These are phyloP conservation scores for Lentinus tigrinus DNA, from an alignment of 768 basidiomycete genomes.

Conservation along the genomic window DNA sequence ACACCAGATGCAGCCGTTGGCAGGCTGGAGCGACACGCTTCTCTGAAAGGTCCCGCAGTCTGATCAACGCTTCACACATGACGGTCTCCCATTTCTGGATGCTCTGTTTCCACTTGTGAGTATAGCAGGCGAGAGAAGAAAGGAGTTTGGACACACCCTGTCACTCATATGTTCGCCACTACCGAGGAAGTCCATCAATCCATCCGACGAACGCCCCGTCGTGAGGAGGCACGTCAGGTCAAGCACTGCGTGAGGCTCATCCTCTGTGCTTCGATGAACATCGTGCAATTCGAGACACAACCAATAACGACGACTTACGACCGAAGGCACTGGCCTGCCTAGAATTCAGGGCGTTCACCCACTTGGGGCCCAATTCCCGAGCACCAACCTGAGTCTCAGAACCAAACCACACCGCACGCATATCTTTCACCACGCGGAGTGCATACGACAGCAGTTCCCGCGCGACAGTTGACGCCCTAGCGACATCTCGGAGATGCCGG, in stretches of 20 bases:
- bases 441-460: constrained; percentile 73
- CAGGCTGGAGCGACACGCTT: constrained; percentile 70
- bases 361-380: constrained; percentile 69
- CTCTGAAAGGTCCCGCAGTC: constrained; percentile 72
- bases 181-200: constrained; percentile 71
- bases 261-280: constrained; percentile 38
- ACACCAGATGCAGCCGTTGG: constrained; percentile 71
- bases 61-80: constrained; percentile 66
- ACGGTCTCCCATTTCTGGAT: constrained; percentile 83
- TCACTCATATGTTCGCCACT: constrained; percentile 82
- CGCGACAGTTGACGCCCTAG: constrained; percentile 64
- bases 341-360: constrained; percentile 63
- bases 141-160: constrained; percentile 47
- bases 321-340: constrained; percentile 68
- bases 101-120: constrained; percentile 45
- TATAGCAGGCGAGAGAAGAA: neutral
- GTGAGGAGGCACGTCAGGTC: constrained; percentile 71
- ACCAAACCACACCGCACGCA: constrained; percentile 73
- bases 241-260: constrained; percentile 59
- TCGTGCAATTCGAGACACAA: constrained; percentile 10
- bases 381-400: constrained; percentile 65
- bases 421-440: constrained; percentile 69
- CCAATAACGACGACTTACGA: constrained; percentile 37
- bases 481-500: constrained; percentile 63
- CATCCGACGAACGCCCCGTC: constrained; percentile 70